Percentiles rank a stretch among this genome's conserved stretches.
Evolutionary conservation across 108 stramenopile genomes (phyloP).

Genomic region (Fragilaria radians): DNA sequence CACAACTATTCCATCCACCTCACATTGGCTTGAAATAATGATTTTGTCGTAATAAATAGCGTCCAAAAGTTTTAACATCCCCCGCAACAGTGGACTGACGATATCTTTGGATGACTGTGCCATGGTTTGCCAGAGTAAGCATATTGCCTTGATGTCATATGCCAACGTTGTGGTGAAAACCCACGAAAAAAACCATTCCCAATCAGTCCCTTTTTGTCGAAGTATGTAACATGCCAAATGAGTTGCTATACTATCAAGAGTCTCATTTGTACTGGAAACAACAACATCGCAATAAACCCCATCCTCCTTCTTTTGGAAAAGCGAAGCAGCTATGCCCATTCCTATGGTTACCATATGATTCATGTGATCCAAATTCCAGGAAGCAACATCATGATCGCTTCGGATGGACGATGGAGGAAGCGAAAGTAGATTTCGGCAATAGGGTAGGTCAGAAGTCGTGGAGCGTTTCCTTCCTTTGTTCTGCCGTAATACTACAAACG

Average conservation of each 20-base stretch:
- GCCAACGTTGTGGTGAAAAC: neutral
- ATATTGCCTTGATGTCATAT: neutral
- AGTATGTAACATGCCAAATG: neutral
- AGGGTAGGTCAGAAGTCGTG: neutral
- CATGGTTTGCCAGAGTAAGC: neutral
- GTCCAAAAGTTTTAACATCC: neutral
- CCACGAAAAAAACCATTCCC: neutral
- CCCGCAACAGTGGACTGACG: neutral
- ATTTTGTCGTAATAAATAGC: constrained; percentile 1
- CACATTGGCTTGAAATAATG: neutral
- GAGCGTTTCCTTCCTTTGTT: neutral
- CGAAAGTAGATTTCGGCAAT: neutral
- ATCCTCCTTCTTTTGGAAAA: neutral
- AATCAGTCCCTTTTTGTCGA: neutral
- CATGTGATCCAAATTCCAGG: neutral
- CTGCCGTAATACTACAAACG: constrained; percentile 15
- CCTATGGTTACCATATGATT: neutral
- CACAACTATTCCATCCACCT: neutral
- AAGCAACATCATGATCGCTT: neutral
- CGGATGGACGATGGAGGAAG: neutral
- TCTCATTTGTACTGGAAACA: neutral
- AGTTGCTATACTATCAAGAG: neutral
- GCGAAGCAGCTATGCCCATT: neutral
- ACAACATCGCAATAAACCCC: neutral
- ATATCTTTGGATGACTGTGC: constrained; percentile 1